These are phyloP conservation scores for Amphibolis antarctica DNA, from an alignment of 106 monocot genomes.

Conservation along the genomic window DNA sequence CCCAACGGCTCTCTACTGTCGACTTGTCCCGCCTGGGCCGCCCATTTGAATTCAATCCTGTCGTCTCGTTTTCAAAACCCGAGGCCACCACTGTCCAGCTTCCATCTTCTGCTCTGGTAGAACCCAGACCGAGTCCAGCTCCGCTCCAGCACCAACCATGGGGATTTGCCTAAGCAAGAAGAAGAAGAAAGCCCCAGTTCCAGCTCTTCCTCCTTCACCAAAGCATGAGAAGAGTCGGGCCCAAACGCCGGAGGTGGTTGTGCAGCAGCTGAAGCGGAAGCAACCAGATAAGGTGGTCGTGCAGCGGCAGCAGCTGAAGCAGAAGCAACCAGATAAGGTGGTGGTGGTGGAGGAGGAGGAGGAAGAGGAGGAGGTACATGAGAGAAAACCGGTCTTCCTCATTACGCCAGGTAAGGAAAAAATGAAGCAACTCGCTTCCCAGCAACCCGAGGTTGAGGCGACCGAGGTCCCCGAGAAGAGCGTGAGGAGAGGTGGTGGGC, in stretches of 20 bases:
- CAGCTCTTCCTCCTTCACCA: neutral
- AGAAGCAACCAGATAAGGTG: too few species aligned
- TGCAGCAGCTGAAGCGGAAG: neutral
- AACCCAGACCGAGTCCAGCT: neutral
- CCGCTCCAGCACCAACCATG: constrained; percentile 14
- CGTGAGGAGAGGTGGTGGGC: neutral
- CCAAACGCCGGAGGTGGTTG: neutral
- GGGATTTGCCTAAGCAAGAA: constrained; percentile 44
- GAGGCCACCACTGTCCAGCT: too few species aligned
- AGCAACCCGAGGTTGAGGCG: constrained; percentile 5
- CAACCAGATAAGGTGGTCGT: neutral
- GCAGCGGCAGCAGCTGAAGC: too few species aligned
- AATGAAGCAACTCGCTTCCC: constrained; percentile 4
- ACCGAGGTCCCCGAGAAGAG: neutral
- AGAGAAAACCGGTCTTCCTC: constrained; percentile 27
- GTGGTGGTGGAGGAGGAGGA: too few species aligned
- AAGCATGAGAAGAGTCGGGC: neutral
- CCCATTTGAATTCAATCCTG: constrained; percentile 1
- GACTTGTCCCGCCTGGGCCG: neutral
- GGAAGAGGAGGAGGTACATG: neutral
- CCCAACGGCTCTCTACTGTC: constrained; percentile 5
- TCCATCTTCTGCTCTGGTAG: neutral
- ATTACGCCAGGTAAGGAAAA: constrained; percentile 12
- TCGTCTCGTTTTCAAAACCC: neutral
- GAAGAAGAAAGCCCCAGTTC: constrained; percentile 6